phyloP scores from a whole-genome alignment of 345 rosid genomes.

The Garcia nutans region DNA sequence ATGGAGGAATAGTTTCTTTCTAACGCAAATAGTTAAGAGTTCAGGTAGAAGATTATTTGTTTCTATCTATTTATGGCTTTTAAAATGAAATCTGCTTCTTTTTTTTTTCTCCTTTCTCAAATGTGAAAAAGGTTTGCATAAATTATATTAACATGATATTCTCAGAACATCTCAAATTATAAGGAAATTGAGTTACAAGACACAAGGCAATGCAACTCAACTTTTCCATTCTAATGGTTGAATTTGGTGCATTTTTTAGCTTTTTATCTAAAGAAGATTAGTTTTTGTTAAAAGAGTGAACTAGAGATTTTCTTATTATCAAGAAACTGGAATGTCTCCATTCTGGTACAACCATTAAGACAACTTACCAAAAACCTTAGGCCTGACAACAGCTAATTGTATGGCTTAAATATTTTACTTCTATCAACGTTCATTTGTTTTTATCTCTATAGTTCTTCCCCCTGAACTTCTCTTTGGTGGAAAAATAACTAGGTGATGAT shows the following conservation, averaged over 20 bases:
- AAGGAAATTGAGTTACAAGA: neutral
- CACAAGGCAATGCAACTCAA: neutral
- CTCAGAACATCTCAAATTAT: neutral
- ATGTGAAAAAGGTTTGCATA: neutral
- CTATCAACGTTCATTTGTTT: neutral
- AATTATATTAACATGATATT: neutral
- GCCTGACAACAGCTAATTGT: neutral
- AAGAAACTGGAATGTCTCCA: neutral
- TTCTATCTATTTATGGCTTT: neutral
- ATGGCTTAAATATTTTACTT: neutral
- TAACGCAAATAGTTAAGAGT: neutral
- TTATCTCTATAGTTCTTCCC: neutral
- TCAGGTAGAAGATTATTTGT: neutral
- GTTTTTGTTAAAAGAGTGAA: neutral
- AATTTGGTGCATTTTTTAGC: neutral
- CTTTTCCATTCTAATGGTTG: neutral
- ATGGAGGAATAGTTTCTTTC: neutral
- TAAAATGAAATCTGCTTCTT: neutral
- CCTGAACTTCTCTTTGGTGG: neutral
- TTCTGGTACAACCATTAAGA: neutral
- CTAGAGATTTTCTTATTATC: neutral
- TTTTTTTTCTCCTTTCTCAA: neutral
- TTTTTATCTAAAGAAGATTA: neutral
- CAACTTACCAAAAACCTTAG: neutral
- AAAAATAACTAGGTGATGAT: neutral